phyloP scores from a whole-genome alignment of 306 rosid genomes.

The Trichosanthes cucumerina region DNA sequence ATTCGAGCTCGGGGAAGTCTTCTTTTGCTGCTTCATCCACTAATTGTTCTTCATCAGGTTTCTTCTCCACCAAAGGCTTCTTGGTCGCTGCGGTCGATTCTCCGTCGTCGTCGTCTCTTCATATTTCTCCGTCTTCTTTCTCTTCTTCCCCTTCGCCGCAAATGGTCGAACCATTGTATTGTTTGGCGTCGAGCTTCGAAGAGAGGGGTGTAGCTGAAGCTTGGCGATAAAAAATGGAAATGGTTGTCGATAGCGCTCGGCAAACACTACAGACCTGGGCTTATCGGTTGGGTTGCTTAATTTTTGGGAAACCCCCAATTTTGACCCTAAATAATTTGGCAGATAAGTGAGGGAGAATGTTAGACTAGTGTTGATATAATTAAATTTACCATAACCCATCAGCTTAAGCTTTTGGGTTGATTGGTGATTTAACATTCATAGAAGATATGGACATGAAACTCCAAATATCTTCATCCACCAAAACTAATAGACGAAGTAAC shows the following conservation, averaged over 20 bases:
- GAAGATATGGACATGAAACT: background rate
- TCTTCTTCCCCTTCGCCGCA: slow-evolving; percentile 42
- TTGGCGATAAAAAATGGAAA: too few species aligned
- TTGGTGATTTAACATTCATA: too few species aligned
- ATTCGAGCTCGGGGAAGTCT: slow-evolving; percentile 27
- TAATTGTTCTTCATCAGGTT: background rate
- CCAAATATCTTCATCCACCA: background rate
- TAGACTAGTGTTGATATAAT: too few species aligned
- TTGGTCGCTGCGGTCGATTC: slow-evolving; percentile 4
- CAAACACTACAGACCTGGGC: too few species aligned
- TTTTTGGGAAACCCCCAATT: too few species aligned
- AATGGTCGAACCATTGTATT: slow-evolving; percentile 44
- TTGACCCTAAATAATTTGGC: too few species aligned
- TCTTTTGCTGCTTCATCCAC: slow-evolving; percentile 8
- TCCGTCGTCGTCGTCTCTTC: slow-evolving; percentile 28
- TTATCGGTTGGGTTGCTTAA: too few species aligned
- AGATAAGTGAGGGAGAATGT: too few species aligned
- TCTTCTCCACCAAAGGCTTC: slow-evolving; percentile 6
- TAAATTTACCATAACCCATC: too few species aligned
- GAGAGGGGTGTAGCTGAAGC: too few species aligned
- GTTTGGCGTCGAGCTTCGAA: background rate
- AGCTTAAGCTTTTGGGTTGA: too few species aligned
- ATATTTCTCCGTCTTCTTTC: slow-evolving; percentile 33
- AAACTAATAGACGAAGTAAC: background rate
- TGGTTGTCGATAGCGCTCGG: too few species aligned